These are phyloP conservation scores for Rostrohypoxylon terebratum DNA, from an alignment of 495 filamentous ascomycete genomes.

Conservation along the genomic window DNA sequence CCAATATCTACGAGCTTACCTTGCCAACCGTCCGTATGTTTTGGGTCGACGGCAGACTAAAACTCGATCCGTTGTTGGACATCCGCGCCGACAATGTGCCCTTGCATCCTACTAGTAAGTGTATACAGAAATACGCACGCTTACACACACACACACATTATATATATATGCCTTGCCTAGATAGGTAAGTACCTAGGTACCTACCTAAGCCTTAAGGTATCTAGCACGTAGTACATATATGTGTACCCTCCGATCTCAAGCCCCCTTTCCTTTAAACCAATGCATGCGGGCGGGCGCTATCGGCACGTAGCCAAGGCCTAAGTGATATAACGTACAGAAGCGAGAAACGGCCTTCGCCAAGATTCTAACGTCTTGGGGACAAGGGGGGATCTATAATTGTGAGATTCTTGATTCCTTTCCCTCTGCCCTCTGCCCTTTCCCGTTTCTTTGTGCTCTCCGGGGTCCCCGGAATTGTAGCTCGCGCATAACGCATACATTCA, in stretches of 20 bases:
- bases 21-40: background rate
- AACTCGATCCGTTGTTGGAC: conserved; percentile 7
- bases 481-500: background rate
- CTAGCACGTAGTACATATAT: background rate
- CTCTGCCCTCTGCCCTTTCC: no score
- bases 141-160: no score
- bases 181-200: background rate
- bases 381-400: background rate
- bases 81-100: background rate
- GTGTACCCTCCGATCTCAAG: conserved; percentile 6
- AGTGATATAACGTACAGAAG: conserved; percentile 4
- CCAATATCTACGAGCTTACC: no score
- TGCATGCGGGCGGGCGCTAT: conserved; percentile 11
- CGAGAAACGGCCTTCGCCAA: conserved; percentile 23
- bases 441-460: no score
- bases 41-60: background rate
- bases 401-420: background rate
- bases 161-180: no score
- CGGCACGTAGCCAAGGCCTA: conserved; percentile 8
- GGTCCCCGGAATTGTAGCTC: background rate
- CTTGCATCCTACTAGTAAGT: conserved; percentile 27
- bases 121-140: conserved; percentile 7
- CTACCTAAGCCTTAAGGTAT: no score
- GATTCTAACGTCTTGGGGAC: background rate
- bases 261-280: background rate